phyloP scores from a whole-genome alignment of 148 eudicot genomes.

The Camellia lanceoleosa region DNA sequence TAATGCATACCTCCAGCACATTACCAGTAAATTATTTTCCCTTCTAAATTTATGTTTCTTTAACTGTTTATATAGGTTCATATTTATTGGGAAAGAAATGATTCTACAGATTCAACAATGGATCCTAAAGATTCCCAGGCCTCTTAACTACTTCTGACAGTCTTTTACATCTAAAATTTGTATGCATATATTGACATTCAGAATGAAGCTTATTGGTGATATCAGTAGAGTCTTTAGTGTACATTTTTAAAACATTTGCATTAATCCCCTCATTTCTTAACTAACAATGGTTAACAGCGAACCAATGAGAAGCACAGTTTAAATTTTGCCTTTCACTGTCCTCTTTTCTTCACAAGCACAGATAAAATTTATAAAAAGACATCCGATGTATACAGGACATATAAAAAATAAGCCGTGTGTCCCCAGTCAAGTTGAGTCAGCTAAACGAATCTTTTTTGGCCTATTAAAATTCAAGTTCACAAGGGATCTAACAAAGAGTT shows the following conservation, averaged over 20 bases:
- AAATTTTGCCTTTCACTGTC: not conserved
- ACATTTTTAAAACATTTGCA: not conserved
- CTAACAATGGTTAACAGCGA: not conserved
- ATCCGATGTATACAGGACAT: not conserved
- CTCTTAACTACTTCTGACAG: not conserved
- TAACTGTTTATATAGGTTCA: too few species aligned
- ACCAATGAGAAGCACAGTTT: not conserved
- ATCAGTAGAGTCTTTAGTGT: not conserved
- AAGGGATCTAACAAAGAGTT: too few species aligned
- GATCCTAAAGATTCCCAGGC: not conserved
- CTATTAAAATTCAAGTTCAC: too few species aligned
- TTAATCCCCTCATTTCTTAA: not conserved
- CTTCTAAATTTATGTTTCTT: not conserved
- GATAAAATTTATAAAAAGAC: not conserved
- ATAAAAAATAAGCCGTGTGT: not conserved
- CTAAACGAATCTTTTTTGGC: too few species aligned
- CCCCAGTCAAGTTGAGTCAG: not conserved
- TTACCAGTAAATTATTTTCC: not conserved
- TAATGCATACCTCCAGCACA: conserved; percentile 2
- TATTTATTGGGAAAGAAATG: not conserved
- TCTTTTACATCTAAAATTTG: not conserved
- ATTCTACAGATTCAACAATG: not conserved
- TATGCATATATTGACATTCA: not conserved
- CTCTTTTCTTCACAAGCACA: not conserved
- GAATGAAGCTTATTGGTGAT: conserved; percentile 4